phyloP scores from a whole-genome alignment of 495 filamentous ascomycete genomes.

The Penicillium nucicola region DNA sequence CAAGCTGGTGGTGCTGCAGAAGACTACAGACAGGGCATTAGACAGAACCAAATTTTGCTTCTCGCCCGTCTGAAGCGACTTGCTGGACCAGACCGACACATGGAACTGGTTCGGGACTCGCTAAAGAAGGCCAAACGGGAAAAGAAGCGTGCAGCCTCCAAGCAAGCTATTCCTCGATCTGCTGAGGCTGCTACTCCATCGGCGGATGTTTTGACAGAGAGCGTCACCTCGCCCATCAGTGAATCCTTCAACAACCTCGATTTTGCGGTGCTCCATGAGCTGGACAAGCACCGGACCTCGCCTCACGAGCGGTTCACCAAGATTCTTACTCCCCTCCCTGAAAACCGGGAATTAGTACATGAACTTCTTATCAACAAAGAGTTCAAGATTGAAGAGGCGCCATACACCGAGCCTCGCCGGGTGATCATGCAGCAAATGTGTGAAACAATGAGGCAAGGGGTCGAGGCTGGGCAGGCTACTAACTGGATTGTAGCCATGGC shows the following conservation, averaged over 20 bases:
- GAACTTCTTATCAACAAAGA: constrained; percentile 90
- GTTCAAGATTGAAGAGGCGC: constrained; percentile 58
- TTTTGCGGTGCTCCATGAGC: constrained; percentile 34
- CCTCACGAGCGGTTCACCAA: constrained; percentile 47
- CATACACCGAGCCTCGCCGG: constrained; percentile 48
- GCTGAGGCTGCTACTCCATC: constrained; percentile 35
- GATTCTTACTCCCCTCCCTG: constrained; percentile 66
- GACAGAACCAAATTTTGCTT: constrained; percentile 87
- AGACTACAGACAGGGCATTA: constrained; percentile 89
- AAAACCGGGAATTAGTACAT: constrained; percentile 83
- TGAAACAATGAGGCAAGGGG: constrained; percentile 69
- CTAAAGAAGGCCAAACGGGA: constrained; percentile 73
- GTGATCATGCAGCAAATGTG: constrained; percentile 64
- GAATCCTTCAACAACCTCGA: constrained; percentile 44
- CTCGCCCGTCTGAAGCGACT: constrained; percentile 87
- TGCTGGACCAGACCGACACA: constrained; percentile 77
- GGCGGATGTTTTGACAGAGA: constrained; percentile 37
- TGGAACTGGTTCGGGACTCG: constrained; percentile 76
- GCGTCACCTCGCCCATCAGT: constrained; percentile 44
- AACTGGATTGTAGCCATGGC: constrained; percentile 82
- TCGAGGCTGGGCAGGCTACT: constrained; percentile 67
- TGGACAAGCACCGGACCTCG: constrained; percentile 35
- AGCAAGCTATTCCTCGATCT: constrained; percentile 60
- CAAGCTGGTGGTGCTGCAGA: constrained; percentile 78
- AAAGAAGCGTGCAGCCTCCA: constrained; percentile 51